Conservation (phyloP, 2,329 filamentous ascomycete genomes). For the Trichophyton simii region DNA sequence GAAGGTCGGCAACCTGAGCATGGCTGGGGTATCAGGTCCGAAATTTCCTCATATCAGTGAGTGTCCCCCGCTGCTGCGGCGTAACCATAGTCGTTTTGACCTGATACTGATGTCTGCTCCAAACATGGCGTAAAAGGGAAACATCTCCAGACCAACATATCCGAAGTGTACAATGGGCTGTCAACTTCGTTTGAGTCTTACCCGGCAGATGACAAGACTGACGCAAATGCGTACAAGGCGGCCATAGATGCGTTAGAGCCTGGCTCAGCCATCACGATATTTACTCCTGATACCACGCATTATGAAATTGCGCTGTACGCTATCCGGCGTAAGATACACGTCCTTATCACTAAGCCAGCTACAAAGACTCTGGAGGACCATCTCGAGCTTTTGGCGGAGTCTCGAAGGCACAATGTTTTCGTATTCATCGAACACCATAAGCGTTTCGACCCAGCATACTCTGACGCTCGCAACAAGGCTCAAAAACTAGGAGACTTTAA, state of each 20-base stretch:
- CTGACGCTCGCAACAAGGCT: conserved; percentile 69
- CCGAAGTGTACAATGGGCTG: conserved; percentile 72
- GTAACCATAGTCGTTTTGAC: not conserved
- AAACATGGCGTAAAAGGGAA: conserved; percentile 41
- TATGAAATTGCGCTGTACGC: conserved; percentile 87
- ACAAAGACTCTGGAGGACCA: conserved; percentile 76
- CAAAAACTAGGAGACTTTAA: conserved; percentile 81
- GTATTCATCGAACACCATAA: conserved; percentile 96
- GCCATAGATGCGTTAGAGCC: conserved; percentile 73
- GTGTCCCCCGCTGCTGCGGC: conserved; percentile 21
- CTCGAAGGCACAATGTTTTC: conserved; percentile 64
- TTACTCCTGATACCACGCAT: conserved; percentile 88
- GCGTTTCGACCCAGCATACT: conserved; percentile 85
- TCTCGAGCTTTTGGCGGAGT: conserved; percentile 58
- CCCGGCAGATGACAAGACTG: conserved; percentile 57
- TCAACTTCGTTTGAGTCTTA: conserved; percentile 78
- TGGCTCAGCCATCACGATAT: conserved; percentile 87
- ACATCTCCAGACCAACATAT: conserved; percentile 79
- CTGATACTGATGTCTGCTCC: not conserved
- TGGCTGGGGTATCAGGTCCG: conserved; percentile 78
- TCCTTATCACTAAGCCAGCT: conserved; percentile 87
- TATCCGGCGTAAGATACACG: conserved; percentile 75
- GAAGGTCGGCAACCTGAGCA: conserved; percentile 73
- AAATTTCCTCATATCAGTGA: conserved; percentile 86
- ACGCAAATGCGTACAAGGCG: conserved; percentile 73